These are phyloP conservation scores for Hyaloperonospora arabidopsidis DNA, from an alignment of 352 stramenopile species.

Conservation along the genomic window DNA sequence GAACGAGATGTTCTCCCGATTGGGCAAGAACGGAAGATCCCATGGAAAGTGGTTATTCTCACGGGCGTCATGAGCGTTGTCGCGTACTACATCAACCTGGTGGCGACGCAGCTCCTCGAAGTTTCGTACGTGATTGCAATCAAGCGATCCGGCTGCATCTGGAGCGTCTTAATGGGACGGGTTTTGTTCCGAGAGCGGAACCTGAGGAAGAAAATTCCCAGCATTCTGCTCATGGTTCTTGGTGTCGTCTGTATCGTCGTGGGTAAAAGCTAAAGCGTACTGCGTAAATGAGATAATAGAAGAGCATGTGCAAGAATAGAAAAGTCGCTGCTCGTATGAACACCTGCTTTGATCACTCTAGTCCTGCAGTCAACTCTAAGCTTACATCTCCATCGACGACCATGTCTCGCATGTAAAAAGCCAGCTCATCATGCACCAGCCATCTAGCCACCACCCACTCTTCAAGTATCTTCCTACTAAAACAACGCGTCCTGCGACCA, in stretches of 20 bases:
- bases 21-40: conserved; percentile 47
- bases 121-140: conserved; percentile 82
- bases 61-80: conserved; percentile 61
- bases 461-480: conserved; percentile 16
- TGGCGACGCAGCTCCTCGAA: conserved; percentile 67
- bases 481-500: conserved; percentile 41
- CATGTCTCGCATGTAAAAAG: neutral
- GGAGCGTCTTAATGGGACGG: conserved; percentile 68
- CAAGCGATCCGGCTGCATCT: conserved; percentile 79
- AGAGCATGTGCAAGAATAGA: neutral
- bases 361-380: too few species aligned
- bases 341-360: neutral
- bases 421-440: neutral
- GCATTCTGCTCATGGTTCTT: conserved; percentile 72
- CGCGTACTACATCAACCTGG: conserved; percentile 81
- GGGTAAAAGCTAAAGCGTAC: conserved; percentile 41
- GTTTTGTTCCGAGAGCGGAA: conserved; percentile 67
- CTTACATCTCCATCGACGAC: too few species aligned
- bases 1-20: conserved; percentile 53
- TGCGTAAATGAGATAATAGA: conserved; percentile 14
- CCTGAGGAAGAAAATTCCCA: conserved; percentile 74
- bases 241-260: conserved; percentile 74
- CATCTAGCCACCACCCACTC: neutral
- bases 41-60: conserved; percentile 64
- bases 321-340: neutral